phyloP scores from a whole-genome alignment of 352 stramenopile species.

The Globisporangium apiculatum region DNA sequence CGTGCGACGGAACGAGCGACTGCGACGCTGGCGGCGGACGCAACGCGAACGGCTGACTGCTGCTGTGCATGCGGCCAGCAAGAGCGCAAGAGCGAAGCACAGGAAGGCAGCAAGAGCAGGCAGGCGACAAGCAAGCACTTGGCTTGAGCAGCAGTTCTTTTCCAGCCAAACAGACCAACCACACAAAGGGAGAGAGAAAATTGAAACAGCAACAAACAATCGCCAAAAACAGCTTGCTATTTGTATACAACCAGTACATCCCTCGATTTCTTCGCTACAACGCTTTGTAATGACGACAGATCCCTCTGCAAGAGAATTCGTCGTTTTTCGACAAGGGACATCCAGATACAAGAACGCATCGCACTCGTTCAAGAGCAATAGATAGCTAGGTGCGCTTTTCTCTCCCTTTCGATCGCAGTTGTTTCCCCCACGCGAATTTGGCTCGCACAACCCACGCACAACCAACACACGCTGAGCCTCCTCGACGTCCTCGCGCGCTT shows the following conservation, averaged over 20 bases:
- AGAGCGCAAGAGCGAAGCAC: neutral
- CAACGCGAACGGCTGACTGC: slow-evolving; percentile 12
- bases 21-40: slow-evolving; percentile 3
- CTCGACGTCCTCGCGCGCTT: too few relatives aligned
- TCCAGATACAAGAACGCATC: too few relatives aligned
- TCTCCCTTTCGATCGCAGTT: too few relatives aligned
- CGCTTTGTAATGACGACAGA: too few relatives aligned
- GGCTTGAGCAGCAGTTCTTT: neutral
- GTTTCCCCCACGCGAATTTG: too few relatives aligned
- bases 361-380: too few relatives aligned
- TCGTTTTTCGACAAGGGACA: too few relatives aligned
- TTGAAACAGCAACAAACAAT: neutral
- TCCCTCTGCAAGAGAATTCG: too few relatives aligned
- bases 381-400: too few relatives aligned
- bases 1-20: neutral
- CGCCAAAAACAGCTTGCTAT: neutral
- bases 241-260: neutral
- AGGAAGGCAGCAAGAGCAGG: neutral
- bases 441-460: too few relatives aligned
- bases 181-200: neutral
- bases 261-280: neutral
- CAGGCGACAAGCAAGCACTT: neutral
- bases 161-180: neutral
- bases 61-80: neutral
- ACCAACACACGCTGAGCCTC: too few relatives aligned